These are phyloP conservation scores for Claviceps sp. DNA, from an alignment of 2,329 filamentous ascomycete genomes.

Conservation along the genomic window DNA sequence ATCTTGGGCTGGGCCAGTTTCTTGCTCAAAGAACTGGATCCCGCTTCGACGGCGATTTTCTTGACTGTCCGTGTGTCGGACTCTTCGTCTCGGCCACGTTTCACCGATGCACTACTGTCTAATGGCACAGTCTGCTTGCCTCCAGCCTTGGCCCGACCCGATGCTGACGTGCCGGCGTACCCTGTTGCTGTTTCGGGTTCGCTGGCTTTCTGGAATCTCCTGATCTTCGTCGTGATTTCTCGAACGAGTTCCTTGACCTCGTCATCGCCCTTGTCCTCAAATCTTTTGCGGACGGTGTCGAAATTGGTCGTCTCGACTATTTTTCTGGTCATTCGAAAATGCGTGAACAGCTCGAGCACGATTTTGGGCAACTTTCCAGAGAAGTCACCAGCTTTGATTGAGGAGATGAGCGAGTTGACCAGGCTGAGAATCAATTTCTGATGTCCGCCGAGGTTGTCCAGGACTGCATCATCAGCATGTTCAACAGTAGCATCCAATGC, in stretches of 20 bases:
- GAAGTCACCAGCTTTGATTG: slow-evolving; percentile 38
- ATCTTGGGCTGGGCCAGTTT: slow-evolving; percentile 25
- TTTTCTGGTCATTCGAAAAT: slow-evolving; percentile 47
- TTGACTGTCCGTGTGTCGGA: slow-evolving; percentile 25
- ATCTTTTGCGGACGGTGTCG: slow-evolving; percentile 47
- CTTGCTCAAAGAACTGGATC: slow-evolving; percentile 24
- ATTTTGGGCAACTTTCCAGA: slow-evolving; percentile 40
- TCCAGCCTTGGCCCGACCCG: slow-evolving; percentile 22
- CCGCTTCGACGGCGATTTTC: slow-evolving; percentile 28
- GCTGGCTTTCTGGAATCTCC: slow-evolving; percentile 22
- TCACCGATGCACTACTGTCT: slow-evolving; percentile 16
- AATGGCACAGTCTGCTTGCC: slow-evolving; percentile 14
- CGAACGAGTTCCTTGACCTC: slow-evolving; percentile 49
- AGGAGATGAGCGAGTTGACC: slow-evolving; percentile 39
- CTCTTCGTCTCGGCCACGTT: slow-evolving; percentile 28
- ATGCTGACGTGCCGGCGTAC: slow-evolving; percentile 26
- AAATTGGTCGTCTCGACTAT: slow-evolving; percentile 53
- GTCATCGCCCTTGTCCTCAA: slow-evolving; percentile 49
- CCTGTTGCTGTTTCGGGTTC: slow-evolving; percentile 23
- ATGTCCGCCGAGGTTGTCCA: slow-evolving; percentile 45
- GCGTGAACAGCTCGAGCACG: slow-evolving; percentile 45
- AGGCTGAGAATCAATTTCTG: slow-evolving; percentile 42
- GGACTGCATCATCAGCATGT: slow-evolving; percentile 39
- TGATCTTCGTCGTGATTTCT: slow-evolving; percentile 37
- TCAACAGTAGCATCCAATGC: slow-evolving; percentile 40